Conservation (phyloP, 1,284 basidiomycete genomes). For the Malassezia nana region DNA sequence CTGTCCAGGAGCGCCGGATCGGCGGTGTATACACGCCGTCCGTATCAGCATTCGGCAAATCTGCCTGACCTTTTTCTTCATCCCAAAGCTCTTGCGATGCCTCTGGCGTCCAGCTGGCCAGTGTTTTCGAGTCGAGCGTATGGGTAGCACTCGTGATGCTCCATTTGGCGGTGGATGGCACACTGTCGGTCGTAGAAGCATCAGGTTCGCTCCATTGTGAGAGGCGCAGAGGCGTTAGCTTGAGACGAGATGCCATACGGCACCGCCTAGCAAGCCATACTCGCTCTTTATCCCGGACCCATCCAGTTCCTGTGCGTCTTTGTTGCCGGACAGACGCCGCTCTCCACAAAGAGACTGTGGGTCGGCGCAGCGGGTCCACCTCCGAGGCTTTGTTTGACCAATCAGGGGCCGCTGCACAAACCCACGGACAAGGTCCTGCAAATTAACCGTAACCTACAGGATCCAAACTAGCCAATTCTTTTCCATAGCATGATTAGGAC, state of each 20-base stretch:
- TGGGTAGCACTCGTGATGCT: not conserved
- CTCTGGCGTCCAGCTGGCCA: not conserved
- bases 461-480: not conserved
- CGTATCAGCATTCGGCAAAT: not conserved
- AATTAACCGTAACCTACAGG: not conserved
- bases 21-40: not conserved
- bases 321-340: not conserved
- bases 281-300: not conserved
- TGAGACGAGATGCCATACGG: not conserved
- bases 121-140: not conserved
- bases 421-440: not conserved
- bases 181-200: not conserved
- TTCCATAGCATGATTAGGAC: not conserved
- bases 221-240: not conserved
- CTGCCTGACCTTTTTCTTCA: not conserved
- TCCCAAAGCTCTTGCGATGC: not conserved
- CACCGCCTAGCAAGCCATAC: not conserved
- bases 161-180: not conserved
- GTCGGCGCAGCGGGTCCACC: not conserved
- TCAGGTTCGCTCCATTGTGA: not conserved
- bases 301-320: not conserved
- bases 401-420: not conserved
- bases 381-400: not conserved
- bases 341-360: not conserved
- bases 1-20: conserved; percentile 19